Base-by-base conservation (phyloP, 805 yeast genomes). In the Lipomyces starkeyi region DNA sequence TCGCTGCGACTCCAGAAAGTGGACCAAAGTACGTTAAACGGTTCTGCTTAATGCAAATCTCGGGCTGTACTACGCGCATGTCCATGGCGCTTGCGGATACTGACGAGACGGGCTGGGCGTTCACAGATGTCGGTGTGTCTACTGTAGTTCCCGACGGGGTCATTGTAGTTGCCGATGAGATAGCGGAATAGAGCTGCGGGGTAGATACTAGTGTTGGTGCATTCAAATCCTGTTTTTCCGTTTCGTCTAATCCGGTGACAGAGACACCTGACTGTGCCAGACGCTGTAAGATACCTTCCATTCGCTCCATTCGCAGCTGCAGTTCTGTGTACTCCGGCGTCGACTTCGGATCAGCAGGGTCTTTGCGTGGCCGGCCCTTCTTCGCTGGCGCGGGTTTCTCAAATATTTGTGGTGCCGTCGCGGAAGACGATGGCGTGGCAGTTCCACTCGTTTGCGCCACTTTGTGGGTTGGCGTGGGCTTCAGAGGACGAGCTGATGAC, bases 21-120 rank as follows among this genome's bases (percentile, higher is more conserved):
- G 71, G 65, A 14, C 72, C 72, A 22, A 69, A 64, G 27, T 69
- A 69, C 1, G 65, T 47, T 6, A 69, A n/a, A n/a, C 72, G 58
- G 22, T 66, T 69, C 47, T 27, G 27, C 52, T 64, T 69, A 17
- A 69, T 59, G 35, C 61, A 53, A 53, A 69, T 47, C 29, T 69
- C 72, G 3, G 70, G 70, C 25, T 57, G 61, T 14, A 65, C 47
- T 1, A 65, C 22, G 11, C 40, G 58, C 68, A 64, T 52, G 35
- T 62, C 68, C 64, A 55, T 58, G 34, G 62, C 61, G 14, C 49
- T 43, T 43, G 49, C 49, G 9, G 69, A 63, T 4, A 65, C 43
- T 2, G 62, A 62, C 49, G 61, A 27, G 52, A 9, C 17, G 34
- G 40, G 25, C 35, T 5, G 27, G 17, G 7, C 14, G 3, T 25